Conservation (phyloP, 2,329 filamentous ascomycete species). For the Blastomyces gilchristii region DNA sequence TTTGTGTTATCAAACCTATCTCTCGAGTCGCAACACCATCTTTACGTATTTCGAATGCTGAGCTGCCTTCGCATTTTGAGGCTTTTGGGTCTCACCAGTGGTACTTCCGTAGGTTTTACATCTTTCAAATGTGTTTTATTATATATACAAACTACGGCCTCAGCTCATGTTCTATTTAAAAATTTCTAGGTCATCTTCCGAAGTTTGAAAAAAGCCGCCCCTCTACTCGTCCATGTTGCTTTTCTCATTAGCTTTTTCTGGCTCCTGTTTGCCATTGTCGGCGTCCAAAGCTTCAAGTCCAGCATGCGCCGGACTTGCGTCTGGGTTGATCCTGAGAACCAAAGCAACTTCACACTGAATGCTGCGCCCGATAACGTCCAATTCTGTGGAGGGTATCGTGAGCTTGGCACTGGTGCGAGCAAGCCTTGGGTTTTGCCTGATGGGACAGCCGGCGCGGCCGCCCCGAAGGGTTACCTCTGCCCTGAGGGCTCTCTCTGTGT, state of each 20-base stretch:
- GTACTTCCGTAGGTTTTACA: conserved; percentile 61
- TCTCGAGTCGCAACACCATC: conserved; percentile 57
- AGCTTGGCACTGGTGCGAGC: conserved; percentile 46
- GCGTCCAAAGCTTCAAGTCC: conserved; percentile 90
- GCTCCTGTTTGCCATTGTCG: conserved; percentile 92
- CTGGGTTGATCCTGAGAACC: conserved; percentile 55
- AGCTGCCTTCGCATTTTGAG: conserved; percentile 88
- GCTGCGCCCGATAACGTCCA: conserved; percentile 52
- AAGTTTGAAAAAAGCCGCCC: conserved; percentile 90
- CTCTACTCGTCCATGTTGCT: conserved; percentile 80
- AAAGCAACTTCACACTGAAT: conserved; percentile 34
- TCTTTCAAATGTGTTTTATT: not conserved
- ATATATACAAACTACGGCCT: not conserved
- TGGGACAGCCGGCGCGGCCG: conserved; percentile 42
- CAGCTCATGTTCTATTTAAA: conserved; percentile 14
- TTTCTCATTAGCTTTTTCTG: conserved; percentile 96
- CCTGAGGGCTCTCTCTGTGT: conserved; percentile 75
- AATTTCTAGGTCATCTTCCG: conserved; percentile 66
- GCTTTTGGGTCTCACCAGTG: conserved; percentile 82
- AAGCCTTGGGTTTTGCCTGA: conserved; percentile 59
- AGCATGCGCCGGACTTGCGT: conserved; percentile 68
- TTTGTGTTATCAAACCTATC: conserved; percentile 63
- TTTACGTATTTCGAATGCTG: conserved; percentile 93
- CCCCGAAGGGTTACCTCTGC: conserved; percentile 74
- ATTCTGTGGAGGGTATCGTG: conserved; percentile 77